Conservation (phyloP, 1,284 basidiomycete species). For the Tilletia caries region DNA sequence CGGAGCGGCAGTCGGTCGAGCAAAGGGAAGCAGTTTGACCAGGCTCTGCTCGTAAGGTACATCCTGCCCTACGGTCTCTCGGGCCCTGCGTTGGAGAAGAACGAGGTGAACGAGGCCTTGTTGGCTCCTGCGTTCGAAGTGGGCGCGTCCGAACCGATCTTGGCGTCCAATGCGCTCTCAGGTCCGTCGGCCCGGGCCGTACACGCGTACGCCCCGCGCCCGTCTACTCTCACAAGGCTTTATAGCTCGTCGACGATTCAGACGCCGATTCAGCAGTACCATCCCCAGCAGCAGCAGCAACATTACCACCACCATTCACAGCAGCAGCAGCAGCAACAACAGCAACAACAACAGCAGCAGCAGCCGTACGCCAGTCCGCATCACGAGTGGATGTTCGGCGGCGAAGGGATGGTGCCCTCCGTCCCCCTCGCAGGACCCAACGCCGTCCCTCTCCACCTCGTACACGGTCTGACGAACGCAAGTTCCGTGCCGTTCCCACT, state of each 20-base stretch:
- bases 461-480: slow-evolving; percentile 48
- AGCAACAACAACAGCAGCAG: not conserved
- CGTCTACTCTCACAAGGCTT: too few relatives aligned
- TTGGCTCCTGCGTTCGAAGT: slow-evolving; percentile 41
- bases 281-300: too few relatives aligned
- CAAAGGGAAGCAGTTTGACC: not conserved
- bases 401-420: slow-evolving; percentile 18
- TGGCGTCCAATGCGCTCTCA: slow-evolving; percentile 26
- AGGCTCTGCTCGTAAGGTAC: slow-evolving; percentile 30
- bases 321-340: not conserved
- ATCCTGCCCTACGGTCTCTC: slow-evolving; percentile 47
- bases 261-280: too few relatives aligned
- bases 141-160: slow-evolving; percentile 41
- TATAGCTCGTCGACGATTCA: too few relatives aligned
- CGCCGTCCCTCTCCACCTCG: slow-evolving; percentile 48
- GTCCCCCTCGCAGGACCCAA: slow-evolving; percentile 43
- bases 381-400: not conserved
- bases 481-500: slow-evolving; percentile 44
- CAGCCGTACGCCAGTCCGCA: not conserved
- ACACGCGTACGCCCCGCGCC: too few relatives aligned
- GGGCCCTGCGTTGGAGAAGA: slow-evolving; percentile 47
- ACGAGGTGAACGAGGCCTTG: slow-evolving; percentile 34
- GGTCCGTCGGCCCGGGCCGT: slow-evolving; percentile 41
- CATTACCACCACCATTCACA: not conserved
- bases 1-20: not conserved